Conservation (phyloP, 2,329 filamentous ascomycete species). For the Lachnellula arida region DNA sequence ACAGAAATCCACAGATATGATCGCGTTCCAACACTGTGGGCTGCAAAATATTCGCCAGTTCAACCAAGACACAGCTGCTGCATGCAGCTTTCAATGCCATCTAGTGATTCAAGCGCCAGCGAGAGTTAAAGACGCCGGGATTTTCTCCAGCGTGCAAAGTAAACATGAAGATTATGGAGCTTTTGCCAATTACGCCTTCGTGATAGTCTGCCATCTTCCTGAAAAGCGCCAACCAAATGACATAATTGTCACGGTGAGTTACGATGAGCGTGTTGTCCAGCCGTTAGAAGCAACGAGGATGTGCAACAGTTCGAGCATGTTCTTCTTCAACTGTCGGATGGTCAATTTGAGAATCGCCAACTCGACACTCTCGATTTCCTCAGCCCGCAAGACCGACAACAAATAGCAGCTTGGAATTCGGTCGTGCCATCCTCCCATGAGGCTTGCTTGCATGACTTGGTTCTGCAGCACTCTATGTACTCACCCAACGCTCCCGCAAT, state of each 20-base stretch:
- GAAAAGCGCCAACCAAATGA: background rate
- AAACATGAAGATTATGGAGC: background rate
- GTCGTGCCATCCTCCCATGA: background rate
- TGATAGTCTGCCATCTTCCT: background rate
- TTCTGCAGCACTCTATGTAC: slow-evolving; percentile 2
- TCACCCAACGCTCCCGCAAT: slow-evolving; percentile 11
- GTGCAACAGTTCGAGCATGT: slow-evolving; percentile 6
- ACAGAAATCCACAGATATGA: slow-evolving; percentile 39
- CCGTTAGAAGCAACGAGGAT: background rate
- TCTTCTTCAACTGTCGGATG: background rate
- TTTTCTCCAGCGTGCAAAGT: background rate
- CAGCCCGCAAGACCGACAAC: background rate
- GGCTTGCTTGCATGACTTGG: slow-evolving; percentile 9
- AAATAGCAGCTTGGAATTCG: slow-evolving; percentile 2
- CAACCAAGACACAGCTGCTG: slow-evolving; percentile 6
- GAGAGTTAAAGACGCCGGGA: background rate
- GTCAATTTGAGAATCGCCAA: background rate
- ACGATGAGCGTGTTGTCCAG: background rate
- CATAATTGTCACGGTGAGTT: background rate
- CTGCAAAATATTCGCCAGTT: slow-evolving; percentile 15
- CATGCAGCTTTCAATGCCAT: slow-evolving; percentile 9
- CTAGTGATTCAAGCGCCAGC: slow-evolving; percentile 11
- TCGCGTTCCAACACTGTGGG: slow-evolving; percentile 29
- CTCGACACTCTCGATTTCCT: background rate
- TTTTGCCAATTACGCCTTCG: background rate